Evolutionary conservation across 2,329 filamentous ascomycete genomes (phyloP), one percentile per base, ranked within the genome.

Genomic region (Sclerotinia minor): DNA sequence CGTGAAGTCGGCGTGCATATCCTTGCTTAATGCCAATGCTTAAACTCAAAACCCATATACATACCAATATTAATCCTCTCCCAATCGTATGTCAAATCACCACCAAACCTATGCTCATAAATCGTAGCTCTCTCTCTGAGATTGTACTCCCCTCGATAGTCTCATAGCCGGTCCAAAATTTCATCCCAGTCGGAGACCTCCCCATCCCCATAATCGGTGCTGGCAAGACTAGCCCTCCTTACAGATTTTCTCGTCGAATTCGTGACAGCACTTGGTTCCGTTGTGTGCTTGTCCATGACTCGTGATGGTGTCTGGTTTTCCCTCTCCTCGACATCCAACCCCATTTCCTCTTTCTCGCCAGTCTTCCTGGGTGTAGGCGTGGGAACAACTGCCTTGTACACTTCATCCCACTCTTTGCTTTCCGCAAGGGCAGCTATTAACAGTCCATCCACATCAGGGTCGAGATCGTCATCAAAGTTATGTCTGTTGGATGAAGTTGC

Each of bases 201-300:
- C 17, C 64, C 53, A 76, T 73, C 73, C 32, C 75, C 75, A 69
- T 77, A 77, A 71, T 77, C 75, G 1, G 75, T 75, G 24, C 64
- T 69, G 29, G 58, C 52, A 44, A 70, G 72, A 13, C 57, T 53
- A 44, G 68, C 57, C 55, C 6, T n/a, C 7, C 71, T 68, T 52
- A 69, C 66, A 7, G 72, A 41, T 9, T 54, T 70, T 35, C 70
- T 70, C 4, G 15, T 38, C n/a, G 11, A 32, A 24, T 38, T 58
- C 64, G 13, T 64, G 45, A n/a, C 57, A 44, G 47, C 13, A 26
- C 29, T 57, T 58, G 6, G 45, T 63, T 29, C n/a, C 24, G 7
- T 26, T 21, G 7, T 38, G 15, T 47, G 35, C 38, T 17, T 44
- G 1, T 52, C 49, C 24, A 15, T 38, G n/a, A 26, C 15, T 44